Conservation (phyloP, 2,329 filamentous ascomycete species). For the Xylariaceae sp. region DNA sequence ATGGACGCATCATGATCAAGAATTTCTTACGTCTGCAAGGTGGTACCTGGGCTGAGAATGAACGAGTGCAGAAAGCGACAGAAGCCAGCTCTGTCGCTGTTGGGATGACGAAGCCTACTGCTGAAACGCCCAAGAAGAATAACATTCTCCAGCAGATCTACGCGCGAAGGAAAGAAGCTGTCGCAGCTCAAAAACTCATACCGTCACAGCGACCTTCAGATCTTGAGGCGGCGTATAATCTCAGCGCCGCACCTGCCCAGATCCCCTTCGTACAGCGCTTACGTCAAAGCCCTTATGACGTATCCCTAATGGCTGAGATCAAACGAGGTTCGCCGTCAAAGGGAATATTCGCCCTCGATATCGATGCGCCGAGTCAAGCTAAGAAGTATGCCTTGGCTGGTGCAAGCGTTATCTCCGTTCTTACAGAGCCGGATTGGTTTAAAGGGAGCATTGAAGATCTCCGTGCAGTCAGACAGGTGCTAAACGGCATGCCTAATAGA, state of each 20-base stretch:
- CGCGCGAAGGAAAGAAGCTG: conserved; percentile 68
- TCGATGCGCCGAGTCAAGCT: conserved; percentile 86
- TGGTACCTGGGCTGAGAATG: conserved; percentile 86
- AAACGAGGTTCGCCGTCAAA: conserved; percentile 96
- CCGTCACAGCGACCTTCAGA: conserved; percentile 81
- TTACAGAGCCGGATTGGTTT: conserved; percentile 98
- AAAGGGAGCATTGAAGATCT: conserved; percentile 96
- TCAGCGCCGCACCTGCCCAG: conserved; percentile 79
- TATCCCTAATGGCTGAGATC: conserved; percentile 96
- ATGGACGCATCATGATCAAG: conserved; percentile 82
- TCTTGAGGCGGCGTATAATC: conserved; percentile 79
- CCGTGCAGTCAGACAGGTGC: conserved; percentile 76
- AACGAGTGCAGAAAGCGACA: conserved; percentile 47
- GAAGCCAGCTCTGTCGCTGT: conserved; percentile 26
- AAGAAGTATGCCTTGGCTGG: conserved; percentile 88
- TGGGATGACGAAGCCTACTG: conserved; percentile 24
- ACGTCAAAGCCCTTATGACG: conserved; percentile 75
- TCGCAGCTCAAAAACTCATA: conserved; percentile 76
- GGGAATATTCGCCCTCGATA: conserved; percentile 82
- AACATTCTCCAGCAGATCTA: conserved; percentile 94
- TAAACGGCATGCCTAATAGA: conserved; percentile 88
- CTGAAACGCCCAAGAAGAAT: conserved; percentile 54
- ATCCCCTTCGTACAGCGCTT: conserved; percentile 77
- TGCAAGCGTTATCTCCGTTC: conserved; percentile 95
- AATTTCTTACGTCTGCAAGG: conserved; percentile 88